phyloP scores from a whole-genome alignment of 352 stramenopile genomes.

The Globisporangium cylindrosporum region DNA sequence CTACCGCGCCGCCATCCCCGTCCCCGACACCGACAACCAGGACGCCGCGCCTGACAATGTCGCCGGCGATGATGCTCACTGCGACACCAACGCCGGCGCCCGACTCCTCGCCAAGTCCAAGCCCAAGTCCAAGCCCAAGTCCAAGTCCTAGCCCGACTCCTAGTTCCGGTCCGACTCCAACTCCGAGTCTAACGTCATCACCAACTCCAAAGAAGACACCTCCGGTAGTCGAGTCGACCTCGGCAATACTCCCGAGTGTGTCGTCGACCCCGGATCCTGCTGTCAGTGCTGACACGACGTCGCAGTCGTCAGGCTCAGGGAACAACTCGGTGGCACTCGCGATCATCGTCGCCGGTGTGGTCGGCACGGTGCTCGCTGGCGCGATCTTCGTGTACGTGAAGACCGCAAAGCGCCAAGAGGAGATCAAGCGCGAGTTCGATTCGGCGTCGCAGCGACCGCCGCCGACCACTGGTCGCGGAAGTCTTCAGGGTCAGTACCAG shows the following conservation, averaged over 20 bases:
- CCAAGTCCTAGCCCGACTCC: slow-evolving; percentile 9
- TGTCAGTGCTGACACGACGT: slow-evolving; percentile 31
- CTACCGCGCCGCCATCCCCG: background rate
- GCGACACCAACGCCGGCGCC: background rate
- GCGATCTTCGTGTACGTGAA: slow-evolving; percentile 59
- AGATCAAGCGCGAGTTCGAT: slow-evolving; percentile 34
- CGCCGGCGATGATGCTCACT: background rate
- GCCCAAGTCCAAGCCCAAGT: slow-evolving; percentile 8
- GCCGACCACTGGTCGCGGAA: background rate
- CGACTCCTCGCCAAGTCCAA: slow-evolving; percentile 7
- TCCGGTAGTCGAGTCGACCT: slow-evolving; percentile 4
- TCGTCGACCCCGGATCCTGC: slow-evolving; percentile 17
- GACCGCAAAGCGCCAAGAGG: slow-evolving; percentile 29
- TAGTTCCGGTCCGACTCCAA: background rate
- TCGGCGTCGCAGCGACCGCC: slow-evolving; percentile 1
- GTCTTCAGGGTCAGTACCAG: slow-evolving; percentile 10
- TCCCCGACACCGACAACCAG: slow-evolving; percentile 13
- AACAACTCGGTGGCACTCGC: slow-evolving; percentile 39
- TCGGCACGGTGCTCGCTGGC: slow-evolving; percentile 37
- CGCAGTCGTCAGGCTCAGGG: slow-evolving; percentile 13
- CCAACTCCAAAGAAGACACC: background rate
- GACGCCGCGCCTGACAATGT: background rate
- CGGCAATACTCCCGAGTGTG: slow-evolving; percentile 8
- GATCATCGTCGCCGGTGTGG: slow-evolving; percentile 42
- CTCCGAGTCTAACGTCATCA: slow-evolving; percentile 2